Percentiles rank a stretch among this genome's conserved stretches.
Conservation (phyloP, 139 green algal species). For the Asterochloris sp. region DNA sequence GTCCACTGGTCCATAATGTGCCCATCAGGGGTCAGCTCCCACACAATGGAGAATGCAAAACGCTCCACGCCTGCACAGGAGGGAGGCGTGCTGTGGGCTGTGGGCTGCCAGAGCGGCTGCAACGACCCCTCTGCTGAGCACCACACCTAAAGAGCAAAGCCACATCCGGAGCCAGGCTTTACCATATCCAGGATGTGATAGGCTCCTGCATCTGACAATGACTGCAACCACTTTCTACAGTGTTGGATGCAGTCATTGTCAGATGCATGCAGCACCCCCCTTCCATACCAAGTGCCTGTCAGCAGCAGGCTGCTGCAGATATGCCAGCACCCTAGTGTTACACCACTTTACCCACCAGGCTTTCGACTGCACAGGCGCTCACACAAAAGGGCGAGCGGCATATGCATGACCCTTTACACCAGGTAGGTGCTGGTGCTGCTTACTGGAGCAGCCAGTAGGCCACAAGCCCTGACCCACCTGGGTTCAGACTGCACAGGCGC, state of each 20-base stretch:
- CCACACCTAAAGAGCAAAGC: too few species aligned
- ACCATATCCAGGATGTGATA: too few species aligned
- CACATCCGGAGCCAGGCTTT: too few species aligned
- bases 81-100: neutral
- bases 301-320: too few species aligned
- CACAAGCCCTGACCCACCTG: slow-evolving; percentile 33
- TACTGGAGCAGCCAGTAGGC: slow-evolving; percentile 24
- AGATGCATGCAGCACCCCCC: too few species aligned
- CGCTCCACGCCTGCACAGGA: slow-evolving; percentile 50
- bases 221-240: too few species aligned
- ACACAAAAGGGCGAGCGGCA: slow-evolving; percentile 85
- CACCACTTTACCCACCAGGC: slow-evolving; percentile 58
- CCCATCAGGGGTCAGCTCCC: slow-evolving; percentile 70
- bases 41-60: slow-evolving; percentile 84
- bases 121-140: too few species aligned
- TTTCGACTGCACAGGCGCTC: slow-evolving; percentile 89
- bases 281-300: too few species aligned
- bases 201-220: too few species aligned
- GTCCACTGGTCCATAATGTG: slow-evolving; percentile 67
- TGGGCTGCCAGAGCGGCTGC: too few species aligned
- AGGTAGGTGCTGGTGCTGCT: slow-evolving; percentile 70
- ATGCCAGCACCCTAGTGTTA: too few species aligned
- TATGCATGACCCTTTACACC: slow-evolving; percentile 70
- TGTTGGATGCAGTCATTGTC: too few species aligned
- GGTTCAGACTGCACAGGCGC: slow-evolving; percentile 84